phyloP scores from a whole-genome alignment of 495 filamentous ascomycete genomes.

The Penicillium maclennaniae region DNA sequence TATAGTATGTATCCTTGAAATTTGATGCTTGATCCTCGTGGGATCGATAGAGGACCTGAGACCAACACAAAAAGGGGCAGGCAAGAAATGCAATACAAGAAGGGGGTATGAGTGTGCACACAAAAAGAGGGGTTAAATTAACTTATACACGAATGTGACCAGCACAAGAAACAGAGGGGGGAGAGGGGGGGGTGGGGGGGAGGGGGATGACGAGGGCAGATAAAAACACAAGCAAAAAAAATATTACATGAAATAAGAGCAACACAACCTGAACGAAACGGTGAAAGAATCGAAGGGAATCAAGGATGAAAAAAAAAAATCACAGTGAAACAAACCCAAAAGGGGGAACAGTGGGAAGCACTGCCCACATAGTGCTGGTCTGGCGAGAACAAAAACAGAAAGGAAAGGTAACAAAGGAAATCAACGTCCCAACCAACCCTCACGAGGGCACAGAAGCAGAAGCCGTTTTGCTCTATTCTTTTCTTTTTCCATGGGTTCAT shows the following conservation, averaged over 20 bases:
- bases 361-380: slow-evolving; percentile 10
- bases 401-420: slow-evolving; percentile 24
- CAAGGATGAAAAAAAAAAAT: slow-evolving; percentile 6
- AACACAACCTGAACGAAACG: slow-evolving; percentile 16
- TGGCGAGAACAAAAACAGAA: slow-evolving; percentile 5
- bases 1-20: slow-evolving; percentile 14
- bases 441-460: slow-evolving; percentile 12
- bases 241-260: slow-evolving; percentile 27
- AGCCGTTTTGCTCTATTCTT: slow-evolving; percentile 29
- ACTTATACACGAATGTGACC: slow-evolving; percentile 37
- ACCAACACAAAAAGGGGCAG: slow-evolving; percentile 25
- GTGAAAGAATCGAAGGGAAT: slow-evolving; percentile 6
- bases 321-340: slow-evolving; percentile 4
- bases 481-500: slow-evolving; percentile 3
- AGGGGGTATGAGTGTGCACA: slow-evolving; percentile 28
- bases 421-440: slow-evolving; percentile 19
- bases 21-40: slow-evolving; percentile 20
- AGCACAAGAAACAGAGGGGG: slow-evolving; percentile 21
- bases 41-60: slow-evolving; percentile 17
- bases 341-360: background rate
- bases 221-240: slow-evolving; percentile 8
- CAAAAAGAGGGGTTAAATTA: slow-evolving; percentile 23
- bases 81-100: slow-evolving; percentile 30
- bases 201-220: slow-evolving; percentile 2
- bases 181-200: background rate